Conservation (phyloP, 495 filamentous ascomycete species). For the Aspergillus steynii region DNA sequence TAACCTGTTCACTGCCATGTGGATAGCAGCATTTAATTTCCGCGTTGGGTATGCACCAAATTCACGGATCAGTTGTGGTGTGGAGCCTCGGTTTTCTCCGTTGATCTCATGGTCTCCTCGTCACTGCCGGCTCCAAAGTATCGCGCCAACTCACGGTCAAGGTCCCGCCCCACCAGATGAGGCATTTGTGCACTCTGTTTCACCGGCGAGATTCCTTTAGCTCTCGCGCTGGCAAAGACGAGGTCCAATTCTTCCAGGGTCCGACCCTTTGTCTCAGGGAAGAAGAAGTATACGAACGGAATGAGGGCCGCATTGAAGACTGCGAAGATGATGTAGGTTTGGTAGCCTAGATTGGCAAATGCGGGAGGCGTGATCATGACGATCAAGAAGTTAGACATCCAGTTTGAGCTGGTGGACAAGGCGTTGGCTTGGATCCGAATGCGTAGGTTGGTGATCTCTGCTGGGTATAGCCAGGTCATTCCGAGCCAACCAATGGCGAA, state of each 20-base stretch:
- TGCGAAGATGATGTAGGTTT: slow-evolving; percentile 52
- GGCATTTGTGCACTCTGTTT: slow-evolving; percentile 8
- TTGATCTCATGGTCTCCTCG: neutral
- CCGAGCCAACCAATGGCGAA: slow-evolving; percentile 30
- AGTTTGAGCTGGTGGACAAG: slow-evolving; percentile 22
- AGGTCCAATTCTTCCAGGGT: slow-evolving; percentile 50
- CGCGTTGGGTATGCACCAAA: neutral
- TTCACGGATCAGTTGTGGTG: neutral
- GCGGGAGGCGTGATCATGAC: slow-evolving; percentile 52
- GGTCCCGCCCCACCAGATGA: neutral
- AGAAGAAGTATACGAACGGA: slow-evolving; percentile 40
- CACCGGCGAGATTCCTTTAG: slow-evolving; percentile 5
- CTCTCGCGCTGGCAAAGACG: slow-evolving; percentile 34
- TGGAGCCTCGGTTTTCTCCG: neutral
- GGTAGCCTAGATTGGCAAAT: slow-evolving; percentile 46
- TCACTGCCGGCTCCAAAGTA: slow-evolving; percentile 8
- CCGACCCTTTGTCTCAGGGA: slow-evolving; percentile 46
- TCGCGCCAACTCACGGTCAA: neutral
- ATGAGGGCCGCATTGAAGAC: slow-evolving; percentile 37
- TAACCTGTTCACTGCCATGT: no score
- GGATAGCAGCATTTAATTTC: no score
- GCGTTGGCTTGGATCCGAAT: slow-evolving; percentile 21
- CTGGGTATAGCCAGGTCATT: slow-evolving; percentile 30
- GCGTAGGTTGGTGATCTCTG: slow-evolving; percentile 26
- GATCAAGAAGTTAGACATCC: slow-evolving; percentile 40